Base-by-base conservation (phyloP, 106 monocot genomes). In the Platanthera guangdongensis region DNA sequence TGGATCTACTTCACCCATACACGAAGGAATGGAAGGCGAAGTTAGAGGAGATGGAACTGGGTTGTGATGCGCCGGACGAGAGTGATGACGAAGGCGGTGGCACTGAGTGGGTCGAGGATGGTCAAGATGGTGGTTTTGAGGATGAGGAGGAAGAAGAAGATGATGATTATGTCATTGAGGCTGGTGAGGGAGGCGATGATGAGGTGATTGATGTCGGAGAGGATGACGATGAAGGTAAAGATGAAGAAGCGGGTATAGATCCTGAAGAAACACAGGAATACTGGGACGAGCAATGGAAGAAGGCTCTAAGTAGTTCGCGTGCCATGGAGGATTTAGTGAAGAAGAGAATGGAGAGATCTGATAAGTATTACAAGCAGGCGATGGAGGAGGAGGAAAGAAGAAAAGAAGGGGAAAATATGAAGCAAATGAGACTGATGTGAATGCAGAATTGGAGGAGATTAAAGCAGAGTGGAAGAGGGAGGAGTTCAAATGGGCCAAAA, bases 11-110 rank as follows among this genome's bases (percentile, higher is more conserved):
- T 70, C 97, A 99, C 53, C 97, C 97, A 0, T 99, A 90, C 60
- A 97, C 97, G 2, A 84, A 84, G 85, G 97, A 94, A 74, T 97
- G 93, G 93, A 97, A 97, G 88, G 79, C 82, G n/a, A 97, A 91
- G 86, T 72, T 94, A 47, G 97, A 97, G 84, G 97, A 94, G 77
- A 78, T 91, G 81, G 93, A 97, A 74, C 74, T 94, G 18, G 97
- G 93, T 14, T 91, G 93, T 52, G 97, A 97, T 81, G 96, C 90
- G 0, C 93, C 93, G 4, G 91, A 96, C 74, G 91, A 87, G 48
- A 87, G 82, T 46, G 91, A 87, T 51, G 80, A 55, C 53, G 92
- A 88, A 4, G 76, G 25, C 19, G 81, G 47, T 55, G 74, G 76
- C 4, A 47, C 16, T 0, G 90, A 93, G n/a, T 86, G 85, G 87